Evolutionary conservation across 345 rosid species (phyloP).

Genomic region (Eucalyptus regnans): DNA sequence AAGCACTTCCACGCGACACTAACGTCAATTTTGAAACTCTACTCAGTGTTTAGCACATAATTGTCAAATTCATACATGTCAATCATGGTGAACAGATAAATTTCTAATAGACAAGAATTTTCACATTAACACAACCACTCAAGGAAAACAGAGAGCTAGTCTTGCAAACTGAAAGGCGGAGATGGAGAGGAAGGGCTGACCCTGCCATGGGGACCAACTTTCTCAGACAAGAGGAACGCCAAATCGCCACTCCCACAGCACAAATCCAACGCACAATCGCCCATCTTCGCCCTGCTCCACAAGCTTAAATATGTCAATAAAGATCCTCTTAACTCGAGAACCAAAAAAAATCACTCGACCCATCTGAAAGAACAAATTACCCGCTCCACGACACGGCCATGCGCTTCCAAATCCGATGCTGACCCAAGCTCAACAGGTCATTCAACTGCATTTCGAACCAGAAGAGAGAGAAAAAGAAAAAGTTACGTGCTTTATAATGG

Average conservation of each 20-base stretch:
- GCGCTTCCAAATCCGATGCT: conserved; percentile 84
- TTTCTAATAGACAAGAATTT: background rate
- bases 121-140: background rate
- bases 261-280: conserved; percentile 66
- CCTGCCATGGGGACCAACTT: conserved; percentile 37
- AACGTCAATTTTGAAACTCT: background rate
- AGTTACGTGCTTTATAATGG: background rate
- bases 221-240: conserved; percentile 73
- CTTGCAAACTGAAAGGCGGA: background rate
- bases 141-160: background rate
- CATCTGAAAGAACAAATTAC: background rate
- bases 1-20: background rate
- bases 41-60: background rate
- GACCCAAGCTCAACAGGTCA: conserved; percentile 74
- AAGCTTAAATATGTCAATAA: background rate
- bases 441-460: conserved; percentile 32
- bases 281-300: conserved; percentile 47
- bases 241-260: conserved; percentile 95
- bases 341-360: background rate
- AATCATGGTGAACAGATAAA: background rate
- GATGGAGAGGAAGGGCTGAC: background rate
- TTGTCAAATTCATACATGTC: background rate
- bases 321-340: background rate
- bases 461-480: background rate
- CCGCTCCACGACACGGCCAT: conserved; percentile 81